Evolutionary conservation across 768 basidiomycete genomes (phyloP), one percentile per base, ranked within the genome.

Genomic region (Trametes elegans): DNA sequence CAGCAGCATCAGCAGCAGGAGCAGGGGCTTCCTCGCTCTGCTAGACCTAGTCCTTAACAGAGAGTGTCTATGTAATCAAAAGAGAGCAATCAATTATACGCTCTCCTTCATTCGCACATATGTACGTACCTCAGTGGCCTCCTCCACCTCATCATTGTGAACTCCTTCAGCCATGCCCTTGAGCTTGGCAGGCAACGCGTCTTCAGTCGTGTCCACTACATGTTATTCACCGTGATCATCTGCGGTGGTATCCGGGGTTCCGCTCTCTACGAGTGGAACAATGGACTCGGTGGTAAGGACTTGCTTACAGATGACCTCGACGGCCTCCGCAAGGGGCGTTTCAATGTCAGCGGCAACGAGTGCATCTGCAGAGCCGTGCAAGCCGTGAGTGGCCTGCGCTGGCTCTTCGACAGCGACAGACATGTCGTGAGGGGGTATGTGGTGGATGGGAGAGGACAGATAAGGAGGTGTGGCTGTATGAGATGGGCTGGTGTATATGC

Each of bases 401-500:
- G 52, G 49, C 47, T 58, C 60, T 26, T 57, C 61, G 49, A 62
- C 46, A 48, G 55, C 58, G 52, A 59, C 61, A 45, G 61, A 62
- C 61, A 62, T 62, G 55, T 26, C 38, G 47, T 19, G 32, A 7
- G 9, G 31, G 28, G 50, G 46, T 36, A 46, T 35, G 50, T 48
- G 46, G 45, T 40, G 35, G 38, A 31, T 32, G 27, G 26, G 43
- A 40, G 48, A 39, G 52, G 27, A 28, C 21, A 45, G 57, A 59
- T 59, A 59, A 59, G 57, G 47, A 39, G 41, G 36, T 18, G 48
- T 42, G 57, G 57, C 47, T 53, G 57, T 54, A 45, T 43, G 34
- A 42, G 35, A 8, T 38, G 23, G 47, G n/a, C 29, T 16, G 51
- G 31, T 7, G 42, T 53, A 36, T 53, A 53, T 36, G 51, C 50